Evolutionary conservation across 192 early-diverging fungal species (phyloP).

Genomic region (Coemansia sp.): DNA sequence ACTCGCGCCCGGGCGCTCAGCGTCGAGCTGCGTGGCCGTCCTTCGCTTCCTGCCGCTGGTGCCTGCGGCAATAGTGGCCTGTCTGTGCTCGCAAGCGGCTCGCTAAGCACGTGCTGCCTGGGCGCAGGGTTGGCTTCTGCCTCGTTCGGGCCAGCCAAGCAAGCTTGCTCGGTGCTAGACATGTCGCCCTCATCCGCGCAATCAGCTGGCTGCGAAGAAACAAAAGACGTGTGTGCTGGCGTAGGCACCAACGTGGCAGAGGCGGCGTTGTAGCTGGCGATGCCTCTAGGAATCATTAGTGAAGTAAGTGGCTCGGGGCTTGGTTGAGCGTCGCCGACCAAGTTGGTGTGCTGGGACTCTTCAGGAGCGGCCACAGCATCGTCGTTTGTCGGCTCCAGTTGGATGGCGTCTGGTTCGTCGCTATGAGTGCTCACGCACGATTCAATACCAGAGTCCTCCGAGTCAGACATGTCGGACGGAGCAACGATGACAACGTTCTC

Average conservation of each 20-base stretch:
- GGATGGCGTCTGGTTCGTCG: neutral
- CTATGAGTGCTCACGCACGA: conserved; percentile 12
- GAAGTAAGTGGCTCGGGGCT: no score
- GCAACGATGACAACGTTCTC: conserved; percentile 27
- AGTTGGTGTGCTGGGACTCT: neutral
- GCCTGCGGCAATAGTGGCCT: neutral
- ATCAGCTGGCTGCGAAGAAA: neutral
- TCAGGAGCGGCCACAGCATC: neutral
- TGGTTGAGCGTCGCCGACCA: no score
- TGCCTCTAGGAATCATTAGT: no score
- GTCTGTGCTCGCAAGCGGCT: neutral
- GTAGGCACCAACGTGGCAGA: neutral
- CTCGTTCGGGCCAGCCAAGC: neutral
- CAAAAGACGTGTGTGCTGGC: neutral
- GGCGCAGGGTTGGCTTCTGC: neutral
- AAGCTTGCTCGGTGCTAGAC: neutral
- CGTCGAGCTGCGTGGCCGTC: conserved; percentile 36
- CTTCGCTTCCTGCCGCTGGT: neutral
- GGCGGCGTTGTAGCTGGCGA: no score
- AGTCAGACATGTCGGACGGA: conserved; percentile 29
- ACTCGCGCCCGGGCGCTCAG: conserved; percentile 36
- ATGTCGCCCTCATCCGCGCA: neutral
- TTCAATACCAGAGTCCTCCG: conserved; percentile 41
- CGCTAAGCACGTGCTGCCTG: neutral
- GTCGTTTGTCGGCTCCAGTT: neutral